Base-by-base conservation (phyloP, 1,139 yeast genomes). In the Yamadazyma diospyri region DNA sequence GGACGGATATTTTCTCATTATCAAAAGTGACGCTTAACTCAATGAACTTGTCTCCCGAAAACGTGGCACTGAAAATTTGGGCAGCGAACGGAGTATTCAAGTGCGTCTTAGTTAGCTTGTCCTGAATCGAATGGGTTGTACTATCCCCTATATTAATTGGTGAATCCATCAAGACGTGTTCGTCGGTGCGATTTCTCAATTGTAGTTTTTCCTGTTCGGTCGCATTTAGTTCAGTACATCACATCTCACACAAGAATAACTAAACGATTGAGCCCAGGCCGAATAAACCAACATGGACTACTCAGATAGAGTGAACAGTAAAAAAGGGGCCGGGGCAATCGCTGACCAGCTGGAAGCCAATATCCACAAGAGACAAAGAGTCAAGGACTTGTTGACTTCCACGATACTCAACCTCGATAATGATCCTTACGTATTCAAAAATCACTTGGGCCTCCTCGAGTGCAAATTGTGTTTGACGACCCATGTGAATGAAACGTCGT, bases 401-500 rank as follows among this genome's bases (percentile, higher is more conserved):
- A 72, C 78, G 31, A 64, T 65, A 3, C 66, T 81, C 12, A 81
- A 83, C 50, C 57, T 85, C 6, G 86, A 80, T 27, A 72, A 74
- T 33, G 87, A 86, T 49, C 95, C 95, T 1, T 86, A 84, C 55
- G 83, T 84, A 12, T 74, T 78, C 55, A 71, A 76, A 43, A 85
- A 83, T 51, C 87, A 81, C 47, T 57, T 80, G 14, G 95, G 95
- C 2, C 59, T 77, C 29, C 62, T 81, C 19, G 95, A 86, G 50
- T 87, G 96, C 53, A 68, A 73, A 28, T 63, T 86, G 20, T 87
- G 96, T 51, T 57, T 78, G 20, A 86, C 95, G 1, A 71, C 83
- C 0, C 95, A 86, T 55, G 65, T 72, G 17, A 75, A 78, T 20
- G 89, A 82, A 40, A 74, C 85, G n/a, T 79, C 88, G 6, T 87